Base-by-base conservation (phyloP, 129 eudicot species). In the Artemisia tridentata region DNA sequence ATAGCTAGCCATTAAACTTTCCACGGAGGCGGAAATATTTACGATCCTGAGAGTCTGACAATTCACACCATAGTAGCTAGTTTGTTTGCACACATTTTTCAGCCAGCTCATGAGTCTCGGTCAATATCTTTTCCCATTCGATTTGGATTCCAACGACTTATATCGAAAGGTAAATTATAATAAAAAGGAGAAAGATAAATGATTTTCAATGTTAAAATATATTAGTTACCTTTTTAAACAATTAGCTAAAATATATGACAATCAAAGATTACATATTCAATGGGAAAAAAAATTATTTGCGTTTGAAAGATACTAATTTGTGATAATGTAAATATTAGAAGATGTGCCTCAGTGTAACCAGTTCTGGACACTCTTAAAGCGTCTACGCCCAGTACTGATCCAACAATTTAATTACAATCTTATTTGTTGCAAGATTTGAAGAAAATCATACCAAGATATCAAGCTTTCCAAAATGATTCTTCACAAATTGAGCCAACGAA, bases 11-110 rank as follows among this genome's bases (percentile, higher is more conserved):
- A 7, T 38, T 7, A 38, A 66, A 63, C 65, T 73, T 47, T 87
- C 97, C 31, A 21, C 6, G 18, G 67, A n/a, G 13, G 96, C 84
- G 4, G 92, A 78, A 71, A 91, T 83, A 38, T 86, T 88, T 2
- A 91, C 86, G 53, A 88, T 88, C 69, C 91, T 88, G 86, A 0
- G 91, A 91, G 72, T 80, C 79, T 16, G 96, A 88, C 12, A 70
- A 47, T 60, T 73, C 76, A 1, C 85, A 3, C 92, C 89, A 67
- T 81, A 86, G 69, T 84, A 89, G n/a, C n/a, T n/a, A n/a, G 51
- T 89, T 86, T 66, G 84, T 82, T 25, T 82, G 45, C n/a, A 86
- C 8, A 70, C 97, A 83, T 74, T 85, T 78, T 74, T 47, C 82
- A 17, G 81, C 82, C 52, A 70, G 46, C 3, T 83, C 84, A 54